These are phyloP conservation scores for Artemisia tridentata DNA, from an alignment of 129 eudicot genomes.

Conservation along the genomic window DNA sequence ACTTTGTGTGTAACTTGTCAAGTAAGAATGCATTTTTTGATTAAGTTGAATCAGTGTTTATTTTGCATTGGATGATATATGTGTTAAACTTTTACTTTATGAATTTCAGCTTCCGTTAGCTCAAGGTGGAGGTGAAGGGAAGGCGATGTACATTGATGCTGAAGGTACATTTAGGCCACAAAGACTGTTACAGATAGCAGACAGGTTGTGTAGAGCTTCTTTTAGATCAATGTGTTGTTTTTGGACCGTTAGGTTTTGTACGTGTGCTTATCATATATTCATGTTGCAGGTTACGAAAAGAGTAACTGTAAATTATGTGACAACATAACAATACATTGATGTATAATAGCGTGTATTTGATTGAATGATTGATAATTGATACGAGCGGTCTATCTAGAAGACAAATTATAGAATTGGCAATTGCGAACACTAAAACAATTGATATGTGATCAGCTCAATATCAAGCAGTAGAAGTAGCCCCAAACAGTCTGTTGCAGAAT, in stretches of 20 bases:
- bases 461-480: too few species aligned
- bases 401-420: too few species aligned
- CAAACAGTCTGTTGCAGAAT: too few species aligned
- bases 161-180: constrained; percentile 98
- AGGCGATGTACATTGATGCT: constrained; percentile 98
- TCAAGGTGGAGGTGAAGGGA: constrained; percentile 99
- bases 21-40: constrained; percentile 37
- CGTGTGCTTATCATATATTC: background rate
- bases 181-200: constrained; percentile 90
- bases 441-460: too few species aligned
- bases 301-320: too few species aligned
- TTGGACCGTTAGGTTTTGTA: background rate
- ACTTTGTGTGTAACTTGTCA: constrained; percentile 93
- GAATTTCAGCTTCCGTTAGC: constrained; percentile 76
- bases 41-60: background rate
- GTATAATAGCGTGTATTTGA: too few species aligned
- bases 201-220: constrained; percentile 45
- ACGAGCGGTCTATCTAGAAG: too few species aligned
- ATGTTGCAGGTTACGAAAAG: constrained; percentile 68
- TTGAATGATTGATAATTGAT: too few species aligned
- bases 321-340: too few species aligned
- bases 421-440: too few species aligned
- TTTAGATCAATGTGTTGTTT: background rate
- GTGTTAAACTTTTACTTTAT: constrained; percentile 7
- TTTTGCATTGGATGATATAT: background rate